Conservation (phyloP, 768 basidiomycete genomes). For the Leucocoprinus birnbaumii region DNA sequence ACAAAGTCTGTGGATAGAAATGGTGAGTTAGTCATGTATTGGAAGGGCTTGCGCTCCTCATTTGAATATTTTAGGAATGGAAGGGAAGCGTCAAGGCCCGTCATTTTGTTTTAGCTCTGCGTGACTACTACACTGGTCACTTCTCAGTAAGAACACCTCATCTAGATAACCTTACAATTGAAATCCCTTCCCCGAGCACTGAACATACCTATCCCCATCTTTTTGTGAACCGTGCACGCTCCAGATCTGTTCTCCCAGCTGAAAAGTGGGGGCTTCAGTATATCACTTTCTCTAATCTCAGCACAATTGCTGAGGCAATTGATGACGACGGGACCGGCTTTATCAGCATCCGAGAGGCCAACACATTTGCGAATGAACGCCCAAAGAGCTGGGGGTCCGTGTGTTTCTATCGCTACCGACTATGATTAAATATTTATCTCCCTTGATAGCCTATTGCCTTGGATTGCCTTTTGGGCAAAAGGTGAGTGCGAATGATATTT, state of each 20-base stretch:
- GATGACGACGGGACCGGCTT: conserved; percentile 40
- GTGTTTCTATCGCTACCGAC: neutral
- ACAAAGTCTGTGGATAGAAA: conserved; percentile 13
- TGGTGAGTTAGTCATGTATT: neutral
- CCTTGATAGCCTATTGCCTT: conserved; percentile 16
- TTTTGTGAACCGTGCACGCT: neutral
- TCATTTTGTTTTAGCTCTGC: conserved; percentile 44
- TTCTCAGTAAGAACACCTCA: neutral
- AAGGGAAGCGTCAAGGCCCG: conserved; percentile 49
- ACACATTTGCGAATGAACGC: conserved; percentile 25
- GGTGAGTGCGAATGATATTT: conserved; percentile 12
- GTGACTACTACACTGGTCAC: conserved; percentile 32
- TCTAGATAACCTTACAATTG: neutral
- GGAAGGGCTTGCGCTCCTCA: neutral
- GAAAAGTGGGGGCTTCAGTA: conserved; percentile 31
- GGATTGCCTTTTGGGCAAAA: conserved; percentile 26
- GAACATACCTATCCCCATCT: too few species aligned
- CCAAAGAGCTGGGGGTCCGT: conserved; percentile 28
- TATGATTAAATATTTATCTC: neutral
- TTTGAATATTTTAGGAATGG: conserved; percentile 36
- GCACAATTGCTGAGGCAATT: conserved; percentile 33
- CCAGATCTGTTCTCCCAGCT: conserved; percentile 6
- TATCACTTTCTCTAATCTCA: conserved; percentile 28
- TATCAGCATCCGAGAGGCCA: conserved; percentile 31
- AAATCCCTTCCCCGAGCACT: neutral